phyloP scores from a whole-genome alignment of 31 red algal genomes.

The Bonnemaisonia californica region DNA sequence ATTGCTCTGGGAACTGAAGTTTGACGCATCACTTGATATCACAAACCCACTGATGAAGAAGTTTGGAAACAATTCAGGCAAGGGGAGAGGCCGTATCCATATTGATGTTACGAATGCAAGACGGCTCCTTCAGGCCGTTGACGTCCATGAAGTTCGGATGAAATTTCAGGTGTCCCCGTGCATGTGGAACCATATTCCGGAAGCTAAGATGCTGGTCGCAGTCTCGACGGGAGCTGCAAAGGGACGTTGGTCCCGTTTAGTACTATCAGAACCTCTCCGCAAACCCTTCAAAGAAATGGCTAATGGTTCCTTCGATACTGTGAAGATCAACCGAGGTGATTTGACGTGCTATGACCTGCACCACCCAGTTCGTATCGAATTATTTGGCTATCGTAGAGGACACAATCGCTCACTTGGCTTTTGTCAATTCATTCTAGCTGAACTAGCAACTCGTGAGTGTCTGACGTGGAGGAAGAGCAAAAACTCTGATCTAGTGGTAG shows the following conservation, averaged over 20 bases:
- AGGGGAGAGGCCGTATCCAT: constrained; percentile 24
- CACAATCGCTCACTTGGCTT: constrained; percentile 29
- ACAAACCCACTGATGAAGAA: background rate
- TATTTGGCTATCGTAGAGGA: constrained; percentile 37
- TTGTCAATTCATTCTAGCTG: constrained; percentile 10
- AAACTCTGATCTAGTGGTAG: constrained; percentile 5
- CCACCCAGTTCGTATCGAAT: constrained; percentile 50
- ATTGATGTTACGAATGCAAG: constrained; percentile 23
- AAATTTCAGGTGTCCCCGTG: constrained; percentile 2
- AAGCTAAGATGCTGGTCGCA: constrained; percentile 19
- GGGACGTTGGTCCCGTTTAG: constrained; percentile 41
- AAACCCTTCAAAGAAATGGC: constrained; percentile 13
- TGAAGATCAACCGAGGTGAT: constrained; percentile 18
- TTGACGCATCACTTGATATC: constrained; percentile 18
- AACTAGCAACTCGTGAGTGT: constrained; percentile 16
- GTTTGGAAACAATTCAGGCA: constrained; percentile 16
- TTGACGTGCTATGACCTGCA: constrained; percentile 9
- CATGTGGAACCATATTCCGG: constrained; percentile 27
- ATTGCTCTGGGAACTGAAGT: constrained; percentile 34
- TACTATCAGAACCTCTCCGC: constrained; percentile 20
- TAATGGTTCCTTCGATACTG: constrained; percentile 12
- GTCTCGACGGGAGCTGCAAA: constrained; percentile 24
- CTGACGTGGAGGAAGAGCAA: constrained; percentile 17
- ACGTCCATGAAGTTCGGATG: constrained; percentile 10
- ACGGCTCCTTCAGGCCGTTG: background rate